phyloP scores from a whole-genome alignment of 148 eudicot genomes.

The Dysphania ambrosioides region DNA sequence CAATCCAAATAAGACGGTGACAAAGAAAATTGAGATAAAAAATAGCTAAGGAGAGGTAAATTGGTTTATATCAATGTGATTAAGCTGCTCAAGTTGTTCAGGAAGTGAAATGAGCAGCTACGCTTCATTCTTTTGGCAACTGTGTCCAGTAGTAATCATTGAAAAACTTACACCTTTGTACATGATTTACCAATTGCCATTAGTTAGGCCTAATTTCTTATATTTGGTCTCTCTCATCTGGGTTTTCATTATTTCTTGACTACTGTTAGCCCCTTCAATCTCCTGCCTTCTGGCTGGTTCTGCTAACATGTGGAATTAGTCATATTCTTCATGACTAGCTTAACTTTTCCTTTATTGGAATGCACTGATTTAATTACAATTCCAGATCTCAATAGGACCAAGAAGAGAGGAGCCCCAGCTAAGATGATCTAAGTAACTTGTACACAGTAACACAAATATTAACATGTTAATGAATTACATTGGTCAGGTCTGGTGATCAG shows the following conservation, averaged over 20 bases:
- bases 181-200: constrained; percentile 20
- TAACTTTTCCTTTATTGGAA: background rate
- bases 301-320: background rate
- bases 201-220: constrained; percentile 5
- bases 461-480: background rate
- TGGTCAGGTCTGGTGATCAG: background rate
- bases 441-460: background rate
- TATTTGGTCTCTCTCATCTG: background rate
- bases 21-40: constrained; percentile 2
- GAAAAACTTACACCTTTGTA: constrained; percentile 22
- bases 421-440: too few relatives aligned
- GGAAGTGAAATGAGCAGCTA: constrained; percentile 7
- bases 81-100: constrained; percentile 3
- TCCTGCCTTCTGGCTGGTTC: background rate
- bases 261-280: background rate
- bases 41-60: constrained; percentile 11
- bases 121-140: constrained; percentile 14
- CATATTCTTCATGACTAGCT: background rate
- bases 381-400: background rate
- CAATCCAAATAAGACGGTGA: constrained; percentile 19
- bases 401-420: background rate
- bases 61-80: constrained; percentile 20
- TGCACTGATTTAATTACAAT: too few relatives aligned
- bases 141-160: background rate
- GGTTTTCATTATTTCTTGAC: background rate